Base-by-base conservation (phyloP, 495 filamentous ascomycete genomes). In the Bacidia rubella region DNA sequence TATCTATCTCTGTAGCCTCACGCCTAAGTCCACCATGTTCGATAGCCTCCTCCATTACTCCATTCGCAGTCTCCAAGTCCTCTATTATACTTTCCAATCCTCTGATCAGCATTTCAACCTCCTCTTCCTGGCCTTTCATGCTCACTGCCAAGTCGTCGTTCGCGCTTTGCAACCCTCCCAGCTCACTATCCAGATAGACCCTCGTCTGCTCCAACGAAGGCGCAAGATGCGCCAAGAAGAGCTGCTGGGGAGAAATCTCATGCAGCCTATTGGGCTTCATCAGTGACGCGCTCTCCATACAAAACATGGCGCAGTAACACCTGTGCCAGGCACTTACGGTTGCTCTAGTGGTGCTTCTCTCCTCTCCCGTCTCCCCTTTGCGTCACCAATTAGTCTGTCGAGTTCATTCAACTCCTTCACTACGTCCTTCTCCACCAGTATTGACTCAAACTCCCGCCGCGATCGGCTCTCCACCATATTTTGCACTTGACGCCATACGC, bases 351-450 rank as follows among this genome's bases (percentile, higher is more conserved):
- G 24, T 41, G 53, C 54, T 53, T 60, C 29, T 51, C 62, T 27
- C 41, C 62, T 62, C 23, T 70, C 75, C 60, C 73, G 78, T 58
- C 84, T 70, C 54, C 68, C 67, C 56, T 68, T 76, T 23, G 87
- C 90, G 40, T 87, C 87, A 20, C 64, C 70, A 26, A 92, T 74
- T 43, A 95, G 69, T 11, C 70, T 68, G 66, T 98, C 90, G 49
- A 96, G 71, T 59, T 83, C 81, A 70, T 98, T 96, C 52, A 98
- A 69, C 42, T 79, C 78, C 53, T 68, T 57, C 2, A 96, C 76
- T 0, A 90, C 89, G 47, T 80, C 69, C 45, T 86, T 68, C 62
- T 84, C 78, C 24, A 69, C 63, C 47, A 95, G 55, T 55, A 96
- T 88, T 4, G 67, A 70, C 26, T 90, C 83, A 66, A 95, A 96